Base-by-base conservation (phyloP, 1,284 basidiomycete genomes). In the Marasmius oreades region DNA sequence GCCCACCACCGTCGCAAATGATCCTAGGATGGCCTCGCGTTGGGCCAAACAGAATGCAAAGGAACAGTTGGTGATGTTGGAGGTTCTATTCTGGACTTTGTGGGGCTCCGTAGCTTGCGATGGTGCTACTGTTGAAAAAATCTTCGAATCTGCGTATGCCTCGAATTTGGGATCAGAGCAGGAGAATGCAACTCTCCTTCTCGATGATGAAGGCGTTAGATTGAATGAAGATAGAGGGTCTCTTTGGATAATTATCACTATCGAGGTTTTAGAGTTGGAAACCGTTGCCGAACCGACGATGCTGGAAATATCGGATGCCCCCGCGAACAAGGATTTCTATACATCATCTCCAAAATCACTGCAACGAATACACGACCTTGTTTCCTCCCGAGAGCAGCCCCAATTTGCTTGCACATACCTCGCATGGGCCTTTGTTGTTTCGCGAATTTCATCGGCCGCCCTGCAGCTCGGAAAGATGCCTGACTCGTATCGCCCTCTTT, bases 21-120 rank as follows among this genome's bases (percentile, higher is more conserved):
- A 90, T 53, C 84, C 88, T 1, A 78, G 78, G 55, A 77, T 80
- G 24, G 85, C 88, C 1, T 77, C 85, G 3, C 73, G 77, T 37
- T 92, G 90, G 86, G 88, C 86, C 18, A 93, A 91, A 68, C 92
- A 93, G 66, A 87, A 85, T 63, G 68, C 83, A 18, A 84, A 81
- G 64, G 90, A 94, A 67, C 93, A 95, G 66, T 75, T 94, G 28
- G 84, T 86, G 7, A 68, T 93, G 22, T 73, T 95, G 46, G 93
- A 95, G 64, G 81, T 93, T 34, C 76, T 93, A 31, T 95, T 95
- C 68, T 92, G 91, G 81, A 79, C 86, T 2, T 85, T 92, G 81
- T 93, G 89, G 83, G 84, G 81, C n/a, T 86, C 85, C 58, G 81
- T 85, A 6, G 73, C 85, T 0, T 86, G 90, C 61, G 78, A 76